Base-by-base conservation (phyloP, 1,284 basidiomycete genomes). In the Chalciporus sp. region DNA sequence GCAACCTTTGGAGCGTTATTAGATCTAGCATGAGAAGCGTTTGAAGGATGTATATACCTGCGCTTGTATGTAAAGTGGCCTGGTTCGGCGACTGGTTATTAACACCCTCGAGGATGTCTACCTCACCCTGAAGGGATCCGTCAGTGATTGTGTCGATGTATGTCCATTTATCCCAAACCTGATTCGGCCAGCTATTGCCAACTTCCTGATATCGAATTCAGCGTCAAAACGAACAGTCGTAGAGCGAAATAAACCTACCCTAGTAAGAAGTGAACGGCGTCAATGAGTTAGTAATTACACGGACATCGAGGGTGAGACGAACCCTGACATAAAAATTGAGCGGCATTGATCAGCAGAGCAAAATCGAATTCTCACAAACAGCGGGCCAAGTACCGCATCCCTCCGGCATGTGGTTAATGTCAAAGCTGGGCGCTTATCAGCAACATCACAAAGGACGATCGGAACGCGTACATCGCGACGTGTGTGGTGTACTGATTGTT, bases 31-130 rank as follows among this genome's bases (percentile, higher is more conserved):
- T 23, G 23, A 23, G 23, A 23, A 23, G 23, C 6, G 23, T 23
- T 23, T 2, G 23, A 23, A 23, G 23, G 2, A 23, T 23, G 23
- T 23, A n/a, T n/a, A n/a, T 39, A 68, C 68, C 39, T 14, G 56
- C 42, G 53, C 69, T 74, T 0, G 87, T 88, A 66, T 92, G 90
- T 11, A 92, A 70, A 12, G 84, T 86, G 2, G 79, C 76, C 48
- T 75, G 73, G 63, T 91, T 83, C 11, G 82, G 76, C 0, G 68
- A 66, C 59, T 76, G 67, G 60, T 80, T 76, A 61, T 89, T 88
- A 33, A 87, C 81, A 12, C 82, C 86, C 67, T 90, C 88, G 14
- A 89, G 51, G 46, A 90, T 85, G 67, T 90, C 87, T 23, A 88
- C 77, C 66, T 90, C 83, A 1, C 84, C 65, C 69, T 71, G 29